Evolutionary conservation across 352 stramenopile genomes (phyloP).

Genomic region (Globisporangium spinosum): DNA sequence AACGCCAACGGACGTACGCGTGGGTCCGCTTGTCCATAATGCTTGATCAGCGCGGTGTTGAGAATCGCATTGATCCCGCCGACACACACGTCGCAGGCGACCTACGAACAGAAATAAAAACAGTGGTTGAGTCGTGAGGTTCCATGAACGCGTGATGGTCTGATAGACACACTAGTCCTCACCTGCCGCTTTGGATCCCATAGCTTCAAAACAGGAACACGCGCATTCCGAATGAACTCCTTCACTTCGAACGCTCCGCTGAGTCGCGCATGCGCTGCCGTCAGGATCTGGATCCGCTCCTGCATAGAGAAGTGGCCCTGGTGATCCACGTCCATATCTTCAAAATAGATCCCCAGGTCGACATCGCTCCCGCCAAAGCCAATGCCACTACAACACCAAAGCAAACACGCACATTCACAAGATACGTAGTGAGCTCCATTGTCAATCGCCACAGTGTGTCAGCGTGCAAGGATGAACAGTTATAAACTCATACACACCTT

Average conservation of each 20-base stretch:
- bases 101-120: conserved; percentile 17
- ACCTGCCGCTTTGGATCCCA: conserved; percentile 64
- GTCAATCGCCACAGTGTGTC: neutral
- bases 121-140: neutral
- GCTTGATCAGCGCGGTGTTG: conserved; percentile 79
- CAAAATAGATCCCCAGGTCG: conserved; percentile 82
- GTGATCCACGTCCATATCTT: conserved; percentile 52
- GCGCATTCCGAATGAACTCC: conserved; percentile 70
- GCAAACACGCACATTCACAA: conserved; percentile 6
- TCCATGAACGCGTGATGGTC: neutral
- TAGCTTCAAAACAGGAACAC: conserved; percentile 75
- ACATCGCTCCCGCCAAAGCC: conserved; percentile 78
- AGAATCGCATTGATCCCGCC: conserved; percentile 65
- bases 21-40: conserved; percentile 65
- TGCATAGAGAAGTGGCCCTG: conserved; percentile 54
- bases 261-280: conserved; percentile 41
- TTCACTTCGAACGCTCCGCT: conserved; percentile 47
- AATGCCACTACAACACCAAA: conserved; percentile 37
- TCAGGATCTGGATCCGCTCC: conserved; percentile 58
- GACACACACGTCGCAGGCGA: conserved; percentile 73
- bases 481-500: conserved; percentile 37
- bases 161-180: neutral
- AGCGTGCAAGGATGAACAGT: neutral
- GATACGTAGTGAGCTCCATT: conserved; percentile 7
- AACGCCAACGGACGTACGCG: conserved; percentile 91